Evolutionary conservation across 169 alveolate genomes (phyloP), one percentile per base, ranked within the genome.

Genomic region (Plasmodium vivax): DNA sequence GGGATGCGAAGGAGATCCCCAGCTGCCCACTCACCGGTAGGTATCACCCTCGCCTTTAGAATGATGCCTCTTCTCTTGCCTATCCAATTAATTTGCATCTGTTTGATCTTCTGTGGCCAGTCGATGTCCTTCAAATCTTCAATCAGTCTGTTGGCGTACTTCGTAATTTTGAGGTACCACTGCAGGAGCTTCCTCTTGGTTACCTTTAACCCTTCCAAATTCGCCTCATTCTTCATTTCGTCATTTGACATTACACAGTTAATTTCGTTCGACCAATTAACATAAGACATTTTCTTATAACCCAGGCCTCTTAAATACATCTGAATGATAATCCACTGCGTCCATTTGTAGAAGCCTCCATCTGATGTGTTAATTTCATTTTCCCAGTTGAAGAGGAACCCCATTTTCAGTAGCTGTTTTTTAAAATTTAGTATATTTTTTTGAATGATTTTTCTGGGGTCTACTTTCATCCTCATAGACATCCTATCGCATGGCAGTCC

Each of bases 401-500:
- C 99, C 91, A 98, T 87, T 56, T 94, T 90, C 56, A 95, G 85
- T 83, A 98, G 90, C 85, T 98, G 98, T n/a, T 91, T 74, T 79
- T 95, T 97, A 97, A 98, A 98, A 80, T 94, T 96, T 1, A 51
- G 23, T 1, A 98, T 97, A 83, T 98, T 98, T 36, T 93, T 84
- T 9, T 32, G 62, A 19, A 98, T 97, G 83, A 97, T 97, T 38
- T 84, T 81, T 30, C 85, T 81, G 2, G 98, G 99, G 9, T 95
- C 95, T 0, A 93, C 71, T n/a, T 96, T 96, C 51, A 96, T 82
- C 36, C 93, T 94, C 62, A 97, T 84, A 0, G 99, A 99, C 58
- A 98, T 97, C 90, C 98, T 96, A 95, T 98, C 99, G 30, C 99
- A 98, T 0, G 99, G 99, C 34, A 98, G 83, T 12, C 99, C 99